Evolutionary conservation across 768 basidiomycete species (phyloP), one percentile per base, ranked within the genome.

Genomic region (Harrya chromipes): DNA sequence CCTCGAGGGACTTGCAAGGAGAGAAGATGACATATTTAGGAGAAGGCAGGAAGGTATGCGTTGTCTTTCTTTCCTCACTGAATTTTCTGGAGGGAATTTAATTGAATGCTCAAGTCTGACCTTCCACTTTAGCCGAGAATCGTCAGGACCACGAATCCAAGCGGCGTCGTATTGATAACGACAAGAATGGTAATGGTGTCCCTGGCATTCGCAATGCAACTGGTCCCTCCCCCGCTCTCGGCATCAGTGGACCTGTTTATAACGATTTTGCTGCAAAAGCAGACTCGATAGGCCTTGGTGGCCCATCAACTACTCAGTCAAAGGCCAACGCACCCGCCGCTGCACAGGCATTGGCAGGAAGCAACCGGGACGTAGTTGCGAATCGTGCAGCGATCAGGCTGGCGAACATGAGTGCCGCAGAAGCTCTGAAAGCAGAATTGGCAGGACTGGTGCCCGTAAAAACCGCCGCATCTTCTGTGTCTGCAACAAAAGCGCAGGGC

Each of bases 321-420:
- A 70, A 76, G 37, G 70, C 76, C 50, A 80, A 81, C 58, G 72
- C 71, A 2, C 77, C 85, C 41, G 72, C 77, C 43, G 88, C 86
- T 47, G 75, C 79, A 12, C 83, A 85, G 57, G 88, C 87, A 36
- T 73, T 94, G 45, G 85, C 82, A 36, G 90, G 90, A 19, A 87
- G 87, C n/a, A 95, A 94, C 67, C 81, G 81, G 47, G 90, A 94
- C 67, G 83, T 95, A 51, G 92, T 94, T 24, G 85, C 86, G 42
- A 95, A 95, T 68, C 83, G 92, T 36, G 81, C 83, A 55, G 90
- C 89, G 21, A 91, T 97, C 56, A 83, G 94, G 52, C 85, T 95
- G 81, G 95, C 95, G 24, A 98, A 98, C 65, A 82, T 98, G 83
- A 91, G 84, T 73, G 95, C 95, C 39, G 94, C 94, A 47, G 91